Evolutionary conservation across 495 filamentous ascomycete genomes (phyloP), one percentile per base, ranked within the genome.

Genomic region (Lepraria neglecta): DNA sequence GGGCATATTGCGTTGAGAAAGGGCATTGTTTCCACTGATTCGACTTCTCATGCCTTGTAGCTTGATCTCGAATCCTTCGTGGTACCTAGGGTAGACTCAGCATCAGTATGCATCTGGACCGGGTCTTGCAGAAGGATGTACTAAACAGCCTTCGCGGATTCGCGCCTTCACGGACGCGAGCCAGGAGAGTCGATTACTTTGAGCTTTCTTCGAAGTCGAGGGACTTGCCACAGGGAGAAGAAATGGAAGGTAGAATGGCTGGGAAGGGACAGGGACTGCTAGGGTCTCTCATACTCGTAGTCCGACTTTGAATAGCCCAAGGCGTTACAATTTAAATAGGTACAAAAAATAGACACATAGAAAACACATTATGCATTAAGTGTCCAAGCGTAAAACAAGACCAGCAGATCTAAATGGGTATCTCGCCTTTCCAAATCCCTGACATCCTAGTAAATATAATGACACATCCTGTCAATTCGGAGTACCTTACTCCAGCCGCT

Each of bases 361-460:
- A 35, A 35, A 53, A 54, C 5, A 17, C 51, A 38, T 21, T 11
- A 33, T 54, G 31, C 51, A 35, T 38, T 21, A 38, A 21, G 0
- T 38, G 1, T 54, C 51, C 51, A 54, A 54, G 9, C 51, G 30
- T 17, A 17, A 35, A 33, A 54, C 10, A 19, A 21, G 30, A 38
- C 7, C 51, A 54, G 51, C n/a, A 35, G 7, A 54, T 54, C 51
- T 30, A 54, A 54, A 35, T 38, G 51, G 50, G 51, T 54, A 28
- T 53, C 51, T 54, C 17, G 51, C 51, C 30, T 21, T 9, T 54
- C 30, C 51, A 54, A 54, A 30, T 54, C 51, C 51, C 17, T n/a
- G 11, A 38, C n/a, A 54, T 54, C 31, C 31, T 14, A 33, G 15
- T 11, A 31, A 54, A 30, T n/a, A 12, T 24, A 54, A 38, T 1